A percentile compares a stretch with the other conserved stretches of the same genome.
phyloP scores from a whole-genome alignment of 495 filamentous ascomycete genomes.

The Daldinia grandis region DNA sequence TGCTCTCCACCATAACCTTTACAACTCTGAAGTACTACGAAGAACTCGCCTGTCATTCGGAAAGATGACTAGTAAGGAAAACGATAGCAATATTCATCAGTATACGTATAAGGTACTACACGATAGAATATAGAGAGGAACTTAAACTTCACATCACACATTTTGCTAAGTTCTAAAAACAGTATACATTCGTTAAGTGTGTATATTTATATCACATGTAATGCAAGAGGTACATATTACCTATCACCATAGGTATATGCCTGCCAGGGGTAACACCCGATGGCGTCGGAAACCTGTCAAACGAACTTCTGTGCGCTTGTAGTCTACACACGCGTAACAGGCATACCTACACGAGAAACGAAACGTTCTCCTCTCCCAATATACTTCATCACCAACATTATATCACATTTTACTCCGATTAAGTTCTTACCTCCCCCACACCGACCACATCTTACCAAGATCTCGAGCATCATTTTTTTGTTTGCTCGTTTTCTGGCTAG shows the following conservation, averaged over 20 bases:
- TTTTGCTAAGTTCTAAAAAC: neutral
- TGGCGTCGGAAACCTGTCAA: slow-evolving; percentile 34
- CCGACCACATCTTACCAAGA: neutral
- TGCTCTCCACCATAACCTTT: neutral
- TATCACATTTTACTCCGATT: slow-evolving; percentile 20
- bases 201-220: slow-evolving; percentile 23
- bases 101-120: neutral
- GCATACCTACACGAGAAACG: slow-evolving; percentile 1
- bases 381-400: neutral
- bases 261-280: slow-evolving; percentile 41
- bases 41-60: neutral
- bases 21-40: neutral
- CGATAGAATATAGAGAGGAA: neutral
- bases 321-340: slow-evolving; percentile 6
- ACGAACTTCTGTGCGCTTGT: slow-evolving; percentile 12
- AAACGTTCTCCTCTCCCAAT: slow-evolving; percentile 1
- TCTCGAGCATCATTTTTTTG: neutral
- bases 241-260: slow-evolving; percentile 20
- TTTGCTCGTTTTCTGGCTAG: slow-evolving; percentile 14
- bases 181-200: slow-evolving; percentile 1
- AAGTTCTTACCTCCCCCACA: slow-evolving; percentile 15
- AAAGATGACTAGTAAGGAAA: neutral
- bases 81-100: neutral
- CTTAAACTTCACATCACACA: neutral
- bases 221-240: neutral